A percentile compares a stretch with the other conserved stretches of the same genome.
These are phyloP conservation scores for Metschnikowia santaceciliae DNA, from an alignment of 805 yeast genomes.

Conservation along the genomic window DNA sequence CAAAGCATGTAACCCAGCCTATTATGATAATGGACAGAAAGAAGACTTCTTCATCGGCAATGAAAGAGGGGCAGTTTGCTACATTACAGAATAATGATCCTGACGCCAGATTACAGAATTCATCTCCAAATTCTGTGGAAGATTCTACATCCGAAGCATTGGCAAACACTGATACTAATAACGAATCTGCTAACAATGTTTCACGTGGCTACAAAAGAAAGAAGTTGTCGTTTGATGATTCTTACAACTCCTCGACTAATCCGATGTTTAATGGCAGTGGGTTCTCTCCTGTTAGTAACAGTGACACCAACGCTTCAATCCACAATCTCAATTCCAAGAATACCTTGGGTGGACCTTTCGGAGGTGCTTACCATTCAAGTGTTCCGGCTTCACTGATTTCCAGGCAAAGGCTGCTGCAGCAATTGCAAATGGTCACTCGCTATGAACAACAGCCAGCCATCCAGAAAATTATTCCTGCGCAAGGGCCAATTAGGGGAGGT, in stretches of 20 bases:
- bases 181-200: constrained; percentile 17
- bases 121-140: constrained; percentile 58
- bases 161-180: constrained; percentile 33
- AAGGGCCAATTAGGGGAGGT: constrained; percentile 96
- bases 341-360: not conserved
- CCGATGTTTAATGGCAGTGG: constrained; percentile 41
- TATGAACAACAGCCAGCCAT: constrained; percentile 33
- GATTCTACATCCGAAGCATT: constrained; percentile 56
- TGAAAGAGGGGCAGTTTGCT: constrained; percentile 10
- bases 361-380: constrained; percentile 1
- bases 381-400: constrained; percentile 10
- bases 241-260: constrained; percentile 30
- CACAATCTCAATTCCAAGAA: constrained; percentile 15
- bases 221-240: constrained; percentile 46
- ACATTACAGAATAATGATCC: constrained; percentile 33
- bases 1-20: constrained; percentile 64
- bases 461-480: constrained; percentile 88
- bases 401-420: constrained; percentile 17
- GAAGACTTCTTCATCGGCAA: constrained; percentile 44
- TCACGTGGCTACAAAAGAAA: constrained; percentile 44
- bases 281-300: constrained; percentile 43
- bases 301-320: constrained; percentile 38
- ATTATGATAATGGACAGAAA: constrained; percentile 95
- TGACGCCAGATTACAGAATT: not conserved
- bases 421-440: constrained; percentile 11